Percentiles rank a stretch among this genome's conserved stretches.
phyloP scores from a whole-genome alignment of 345 rosid genomes.

The Hevea brasiliensis region DNA sequence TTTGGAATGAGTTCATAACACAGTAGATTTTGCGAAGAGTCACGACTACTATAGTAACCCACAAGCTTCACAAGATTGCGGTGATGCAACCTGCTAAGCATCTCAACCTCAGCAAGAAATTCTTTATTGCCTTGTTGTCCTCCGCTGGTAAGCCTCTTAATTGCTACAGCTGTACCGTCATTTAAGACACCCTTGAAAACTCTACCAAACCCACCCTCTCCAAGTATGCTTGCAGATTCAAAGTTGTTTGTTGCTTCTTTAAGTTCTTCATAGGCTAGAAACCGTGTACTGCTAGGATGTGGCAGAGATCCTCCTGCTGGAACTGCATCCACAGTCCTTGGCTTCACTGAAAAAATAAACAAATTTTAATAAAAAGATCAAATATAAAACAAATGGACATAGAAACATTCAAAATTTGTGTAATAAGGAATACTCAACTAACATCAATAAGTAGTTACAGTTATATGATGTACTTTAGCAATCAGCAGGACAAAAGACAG shows the following conservation, averaged over 20 bases:
- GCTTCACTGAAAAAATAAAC: constrained; percentile 54
- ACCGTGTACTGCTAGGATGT: constrained; percentile 82
- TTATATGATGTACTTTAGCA: neutral
- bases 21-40: constrained; percentile 86
- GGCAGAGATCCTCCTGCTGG: constrained; percentile 64
- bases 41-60: constrained; percentile 87
- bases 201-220: constrained; percentile 98
- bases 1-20: constrained; percentile 98
- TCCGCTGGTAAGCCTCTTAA: constrained; percentile 88
- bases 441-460: neutral
- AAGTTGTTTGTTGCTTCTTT: constrained; percentile 93
- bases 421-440: neutral
- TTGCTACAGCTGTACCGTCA: constrained; percentile 98
- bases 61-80: constrained; percentile 98
- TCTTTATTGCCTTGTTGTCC: constrained; percentile 97
- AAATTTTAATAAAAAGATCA: neutral
- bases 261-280: constrained; percentile 92
- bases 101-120: constrained; percentile 95
- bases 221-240: constrained; percentile 76
- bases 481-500: neutral
- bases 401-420: neutral
- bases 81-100: constrained; percentile 99
- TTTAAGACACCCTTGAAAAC: constrained; percentile 95
- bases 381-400: constrained; percentile 4
- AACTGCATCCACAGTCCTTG: constrained; percentile 47